Base-by-base conservation (phyloP, 2,329 filamentous ascomycete genomes). In the Neurospora crassa region DNA sequence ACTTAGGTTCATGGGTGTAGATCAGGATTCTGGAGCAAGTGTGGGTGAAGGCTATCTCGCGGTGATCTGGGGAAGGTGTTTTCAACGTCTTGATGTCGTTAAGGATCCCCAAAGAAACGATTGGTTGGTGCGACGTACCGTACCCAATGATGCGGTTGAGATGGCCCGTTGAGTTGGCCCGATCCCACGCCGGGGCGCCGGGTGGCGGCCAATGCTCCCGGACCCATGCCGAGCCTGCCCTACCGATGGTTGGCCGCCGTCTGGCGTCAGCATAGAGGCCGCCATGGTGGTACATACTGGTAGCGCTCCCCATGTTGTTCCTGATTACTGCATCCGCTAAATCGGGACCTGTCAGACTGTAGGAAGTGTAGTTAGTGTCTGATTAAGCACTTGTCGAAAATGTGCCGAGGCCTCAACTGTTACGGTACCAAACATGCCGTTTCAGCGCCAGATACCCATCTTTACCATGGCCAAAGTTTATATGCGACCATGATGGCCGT, bases 181-280 rank as follows among this genome's bases (percentile, higher is more conserved):
- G 53, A 63, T 63, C 70, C 72, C 41, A 34, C 14, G 11, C 68
- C 74, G 68, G 67, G 41, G 24, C 73, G 45, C 59, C 59, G 68
- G 67, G 42, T 45, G 67, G 59, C 34, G 69, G 40, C 29, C 68
- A 20, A 45, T 68, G 71, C 67, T 53, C 67, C 68, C 70, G 70
- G 71, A 42, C 71, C 70, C 59, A 69, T 63, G 29, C 24, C 53
- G 53, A n/a, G 53, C 29, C 53, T 63, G 70, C 70, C 70, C 68
- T 71, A 67, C 67, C 53, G 53, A 63, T 37, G 53, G 53, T 29
- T 63, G 53, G 34, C 67, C 40, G n/a, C 47, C 72, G 34, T 71
- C 43, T 45, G 43, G n/a, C 43, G 71, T 74, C 70, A 74, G 73
- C 74, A 16, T 63, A 74, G 74, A 76, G 75, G 75, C 75, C 75